A percentile compares a stretch with the other conserved stretches of the same genome.
phyloP scores from a whole-genome alignment of 345 rosid species.

The Boechera stricta region DNA sequence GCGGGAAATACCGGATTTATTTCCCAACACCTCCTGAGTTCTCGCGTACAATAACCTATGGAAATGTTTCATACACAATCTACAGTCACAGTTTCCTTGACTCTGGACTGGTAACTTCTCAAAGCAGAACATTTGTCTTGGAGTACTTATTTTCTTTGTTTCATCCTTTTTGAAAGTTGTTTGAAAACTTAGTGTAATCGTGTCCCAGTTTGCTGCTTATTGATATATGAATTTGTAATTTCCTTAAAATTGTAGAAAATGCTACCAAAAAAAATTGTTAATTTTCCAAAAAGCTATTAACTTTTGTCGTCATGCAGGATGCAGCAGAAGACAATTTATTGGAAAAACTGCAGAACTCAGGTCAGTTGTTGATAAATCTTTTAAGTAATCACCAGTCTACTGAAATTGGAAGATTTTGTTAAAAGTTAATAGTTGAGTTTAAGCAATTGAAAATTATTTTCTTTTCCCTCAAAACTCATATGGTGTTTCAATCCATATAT shows the following conservation, averaged over 20 bases:
- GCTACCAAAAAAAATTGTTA: not conserved
- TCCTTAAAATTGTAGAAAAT: not conserved
- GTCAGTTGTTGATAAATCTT: conserved; percentile 43
- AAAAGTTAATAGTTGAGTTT: not conserved
- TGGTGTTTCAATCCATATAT: conserved; percentile 47
- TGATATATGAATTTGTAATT: not conserved
- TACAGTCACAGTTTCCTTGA: conserved; percentile 94
- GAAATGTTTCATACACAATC: conserved; percentile 69
- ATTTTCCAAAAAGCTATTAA: conserved; percentile 26
- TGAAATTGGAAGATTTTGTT: not conserved
- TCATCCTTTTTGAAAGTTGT: not conserved
- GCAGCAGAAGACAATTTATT: conserved; percentile 64
- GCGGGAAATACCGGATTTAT: no score
- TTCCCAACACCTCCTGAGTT: conserved; percentile 49
- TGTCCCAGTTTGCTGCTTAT: not conserved
- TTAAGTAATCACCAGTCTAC: not conserved
- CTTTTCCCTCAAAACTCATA: not conserved
- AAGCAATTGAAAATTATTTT: not conserved
- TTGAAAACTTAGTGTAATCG: not conserved
- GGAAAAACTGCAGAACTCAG: conserved; percentile 57
- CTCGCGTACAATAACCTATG: conserved; percentile 60
- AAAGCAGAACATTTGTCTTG: not conserved
- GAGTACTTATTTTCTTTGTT: not conserved
- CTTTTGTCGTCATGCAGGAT: conserved; percentile 57
- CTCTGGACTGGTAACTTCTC: conserved; percentile 72